Percentiles rank a stretch among this genome's conserved stretches.
phyloP scores from a whole-genome alignment of 2,329 filamentous ascomycete genomes.

The Xylaria digitata region DNA sequence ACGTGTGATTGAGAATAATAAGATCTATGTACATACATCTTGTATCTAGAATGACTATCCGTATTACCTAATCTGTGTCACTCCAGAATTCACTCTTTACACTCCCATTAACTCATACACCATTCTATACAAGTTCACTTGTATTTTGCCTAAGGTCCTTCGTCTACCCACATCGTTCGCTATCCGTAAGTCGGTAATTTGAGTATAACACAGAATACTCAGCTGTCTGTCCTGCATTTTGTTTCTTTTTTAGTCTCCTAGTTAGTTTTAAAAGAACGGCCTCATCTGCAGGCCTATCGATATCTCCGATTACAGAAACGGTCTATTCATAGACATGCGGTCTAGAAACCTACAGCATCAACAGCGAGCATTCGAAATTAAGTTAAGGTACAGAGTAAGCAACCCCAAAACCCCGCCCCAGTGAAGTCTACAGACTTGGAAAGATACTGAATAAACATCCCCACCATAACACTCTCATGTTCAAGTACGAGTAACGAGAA shows the following conservation, averaged over 20 bases:
- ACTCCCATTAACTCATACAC: background rate
- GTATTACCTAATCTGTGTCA: background rate
- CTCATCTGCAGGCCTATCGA: slow-evolving; percentile 7
- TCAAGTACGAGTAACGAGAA: background rate
- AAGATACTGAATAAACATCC: background rate
- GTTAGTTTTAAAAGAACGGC: background rate
- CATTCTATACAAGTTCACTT: too few relatives aligned
- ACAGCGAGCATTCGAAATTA: background rate
- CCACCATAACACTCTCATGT: background rate
- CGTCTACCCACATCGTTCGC: slow-evolving; percentile 18
- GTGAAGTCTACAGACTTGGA: background rate
- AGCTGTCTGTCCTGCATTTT: background rate
- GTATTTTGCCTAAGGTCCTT: background rate
- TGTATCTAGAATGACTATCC: background rate
- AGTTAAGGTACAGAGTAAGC: too few relatives aligned
- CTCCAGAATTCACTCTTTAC: background rate
- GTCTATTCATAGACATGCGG: slow-evolving; percentile 11
- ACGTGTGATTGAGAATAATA: background rate
- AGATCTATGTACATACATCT: background rate
- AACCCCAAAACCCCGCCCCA: too few relatives aligned
- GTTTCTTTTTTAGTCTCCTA: background rate
- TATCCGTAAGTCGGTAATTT: slow-evolving; percentile 20
- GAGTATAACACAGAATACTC: background rate
- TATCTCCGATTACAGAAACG: background rate
- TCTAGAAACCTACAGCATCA: background rate